Conservation (phyloP, 192 early-diverging fungal species). For the Coemansia sp. region DNA sequence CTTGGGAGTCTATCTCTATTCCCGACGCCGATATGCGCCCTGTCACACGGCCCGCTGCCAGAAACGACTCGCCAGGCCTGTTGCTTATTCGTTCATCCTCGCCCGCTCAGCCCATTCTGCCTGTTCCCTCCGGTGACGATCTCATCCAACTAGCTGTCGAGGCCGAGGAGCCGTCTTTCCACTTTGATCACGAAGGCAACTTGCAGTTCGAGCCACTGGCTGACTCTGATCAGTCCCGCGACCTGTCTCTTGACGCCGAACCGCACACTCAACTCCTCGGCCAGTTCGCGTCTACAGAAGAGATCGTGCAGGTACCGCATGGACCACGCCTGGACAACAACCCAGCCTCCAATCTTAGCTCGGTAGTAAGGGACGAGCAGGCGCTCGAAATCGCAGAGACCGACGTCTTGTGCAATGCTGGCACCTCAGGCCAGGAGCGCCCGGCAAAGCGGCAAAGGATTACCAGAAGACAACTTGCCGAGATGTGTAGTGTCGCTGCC, state of each 20-base stretch:
- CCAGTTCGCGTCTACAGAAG: neutral
- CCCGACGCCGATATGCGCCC: slow-evolving; percentile 1
- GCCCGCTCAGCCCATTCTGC: neutral
- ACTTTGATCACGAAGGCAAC: slow-evolving; percentile 39
- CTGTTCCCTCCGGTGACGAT: neutral
- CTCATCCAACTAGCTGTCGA: neutral
- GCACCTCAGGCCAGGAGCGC: neutral
- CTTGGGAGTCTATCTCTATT: slow-evolving; percentile 16
- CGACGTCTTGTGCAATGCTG: slow-evolving; percentile 2
- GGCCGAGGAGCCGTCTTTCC: slow-evolving; percentile 11
- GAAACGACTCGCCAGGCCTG: neutral
- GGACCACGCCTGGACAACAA: neutral
- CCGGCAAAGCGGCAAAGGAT: neutral
- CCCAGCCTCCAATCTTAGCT: neutral
- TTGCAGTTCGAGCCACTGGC: slow-evolving; percentile 20
- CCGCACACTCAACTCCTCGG: slow-evolving; percentile 1
- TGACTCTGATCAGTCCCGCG: neutral
- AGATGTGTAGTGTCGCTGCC: neutral
- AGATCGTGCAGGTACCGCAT: neutral
- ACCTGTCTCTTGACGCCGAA: slow-evolving; percentile 3
- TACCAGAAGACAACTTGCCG: neutral
- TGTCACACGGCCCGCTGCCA: neutral
- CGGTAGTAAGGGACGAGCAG: neutral
- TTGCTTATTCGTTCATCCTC: neutral
- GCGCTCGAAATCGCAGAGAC: slow-evolving; percentile 16